These are phyloP conservation scores for Penicillium sp. DNA, from an alignment of 2,329 filamentous ascomycete species.

Conservation along the genomic window DNA sequence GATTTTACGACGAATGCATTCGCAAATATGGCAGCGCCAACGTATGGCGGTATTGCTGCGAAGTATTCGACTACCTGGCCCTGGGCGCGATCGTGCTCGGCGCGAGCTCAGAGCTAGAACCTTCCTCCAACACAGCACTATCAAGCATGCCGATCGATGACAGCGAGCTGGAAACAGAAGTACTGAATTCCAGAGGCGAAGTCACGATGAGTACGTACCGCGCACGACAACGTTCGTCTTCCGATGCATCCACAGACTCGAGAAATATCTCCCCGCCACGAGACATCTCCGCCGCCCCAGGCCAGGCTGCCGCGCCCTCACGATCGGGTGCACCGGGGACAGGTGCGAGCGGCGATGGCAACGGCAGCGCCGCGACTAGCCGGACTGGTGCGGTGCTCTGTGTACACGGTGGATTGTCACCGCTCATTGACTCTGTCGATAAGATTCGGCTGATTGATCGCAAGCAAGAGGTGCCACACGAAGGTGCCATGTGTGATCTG, in stretches of 20 bases:
- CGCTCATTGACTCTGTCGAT: constrained; percentile 87
- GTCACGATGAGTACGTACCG: constrained; percentile 61
- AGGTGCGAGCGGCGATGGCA: constrained; percentile 69
- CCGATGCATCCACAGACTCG: constrained; percentile 36
- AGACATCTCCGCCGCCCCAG: constrained; percentile 44
- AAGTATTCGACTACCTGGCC: constrained; percentile 74
- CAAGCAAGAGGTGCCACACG: constrained; percentile 97
- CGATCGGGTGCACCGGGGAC: constrained; percentile 74
- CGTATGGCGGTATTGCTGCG: constrained; percentile 76
- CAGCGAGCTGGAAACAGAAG: constrained; percentile 85
- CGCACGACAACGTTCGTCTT: constrained; percentile 31
- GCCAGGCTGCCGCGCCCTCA: constrained; percentile 41
- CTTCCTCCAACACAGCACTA: constrained; percentile 51
- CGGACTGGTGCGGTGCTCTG: constrained; percentile 83
- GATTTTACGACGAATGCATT: constrained; percentile 75
- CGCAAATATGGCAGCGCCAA: constrained; percentile 75
- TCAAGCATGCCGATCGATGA: constrained; percentile 56
- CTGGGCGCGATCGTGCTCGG: constrained; percentile 79
- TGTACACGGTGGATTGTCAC: constrained; percentile 90
- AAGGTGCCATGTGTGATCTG: constrained; percentile 97
- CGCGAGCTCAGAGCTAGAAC: constrained; percentile 65
- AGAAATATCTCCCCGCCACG: constrained; percentile 41
- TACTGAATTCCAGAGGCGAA: constrained; percentile 78
- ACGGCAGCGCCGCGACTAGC: constrained; percentile 47
- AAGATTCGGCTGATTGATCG: constrained; percentile 93